Conservation (phyloP, 1,284 basidiomycete species). For the Sporisorium scitamineum region DNA sequence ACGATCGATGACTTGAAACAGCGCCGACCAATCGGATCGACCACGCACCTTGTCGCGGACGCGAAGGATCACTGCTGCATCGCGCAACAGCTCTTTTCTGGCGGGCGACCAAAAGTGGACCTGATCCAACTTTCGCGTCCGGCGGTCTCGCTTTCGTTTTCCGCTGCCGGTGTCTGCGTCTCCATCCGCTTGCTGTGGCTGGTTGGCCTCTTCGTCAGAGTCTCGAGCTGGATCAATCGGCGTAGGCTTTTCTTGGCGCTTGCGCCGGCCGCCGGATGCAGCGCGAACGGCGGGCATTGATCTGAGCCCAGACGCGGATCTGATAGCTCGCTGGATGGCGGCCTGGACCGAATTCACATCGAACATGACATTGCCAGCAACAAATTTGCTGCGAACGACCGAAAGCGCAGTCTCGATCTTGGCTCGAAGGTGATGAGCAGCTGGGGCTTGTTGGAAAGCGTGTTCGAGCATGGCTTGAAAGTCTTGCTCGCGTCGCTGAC, state of each 20-base stretch:
- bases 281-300: constrained; percentile 30
- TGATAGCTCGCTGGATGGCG: constrained; percentile 30
- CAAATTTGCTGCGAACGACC: constrained; percentile 32
- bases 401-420: constrained; percentile 39
- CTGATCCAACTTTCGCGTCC: constrained; percentile 20
- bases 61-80: constrained; percentile 83
- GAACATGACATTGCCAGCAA: constrained; percentile 32
- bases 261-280: constrained; percentile 3
- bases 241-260: not conserved
- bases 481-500: constrained; percentile 21
- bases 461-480: constrained; percentile 36
- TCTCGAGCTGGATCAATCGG: not conserved
- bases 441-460: constrained; percentile 18
- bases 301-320: constrained; percentile 24
- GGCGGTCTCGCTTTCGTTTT: constrained; percentile 16
- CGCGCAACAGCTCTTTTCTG: constrained; percentile 85
- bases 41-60: constrained; percentile 77
- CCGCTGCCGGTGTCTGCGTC: not conserved
- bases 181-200: constrained; percentile 1
- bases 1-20: constrained; percentile 75
- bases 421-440: constrained; percentile 25
- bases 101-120: constrained; percentile 77
- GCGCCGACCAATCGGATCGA: constrained; percentile 78
- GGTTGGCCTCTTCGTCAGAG: constrained; percentile 2
- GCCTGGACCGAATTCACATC: constrained; percentile 20